These are phyloP conservation scores for Acanthochlamys bracteata DNA, from an alignment of 106 monocot genomes.

Conservation along the genomic window DNA sequence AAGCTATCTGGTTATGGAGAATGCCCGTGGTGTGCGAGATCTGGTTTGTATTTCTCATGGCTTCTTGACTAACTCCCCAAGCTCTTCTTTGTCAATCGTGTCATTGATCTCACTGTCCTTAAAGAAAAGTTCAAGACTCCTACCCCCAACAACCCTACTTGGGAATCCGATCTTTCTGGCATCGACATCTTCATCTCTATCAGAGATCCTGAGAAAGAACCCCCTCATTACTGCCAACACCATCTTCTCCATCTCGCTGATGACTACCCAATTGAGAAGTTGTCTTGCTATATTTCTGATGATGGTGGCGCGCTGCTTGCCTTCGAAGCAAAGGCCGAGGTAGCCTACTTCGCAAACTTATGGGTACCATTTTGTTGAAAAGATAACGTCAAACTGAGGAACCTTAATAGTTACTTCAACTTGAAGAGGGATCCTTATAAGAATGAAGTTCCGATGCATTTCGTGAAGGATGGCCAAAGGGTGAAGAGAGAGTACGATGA, in stretches of 20 bases:
- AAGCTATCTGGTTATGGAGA: too few relatives aligned
- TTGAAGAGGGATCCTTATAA: background rate
- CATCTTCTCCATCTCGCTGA: conserved; percentile 50
- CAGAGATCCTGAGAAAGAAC: too few relatives aligned
- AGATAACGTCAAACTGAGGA: conserved; percentile 44
- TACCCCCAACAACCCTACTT: conserved; percentile 22
- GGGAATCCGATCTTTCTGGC: conserved; percentile 54
- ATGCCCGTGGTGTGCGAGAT: too few relatives aligned
- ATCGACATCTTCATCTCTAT: conserved; percentile 24
- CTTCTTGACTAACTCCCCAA: too few relatives aligned
- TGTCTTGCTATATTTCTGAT: conserved; percentile 53
- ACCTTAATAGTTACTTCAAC: background rate
- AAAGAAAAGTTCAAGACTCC: conserved; percentile 16
- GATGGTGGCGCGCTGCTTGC: conserved; percentile 44
- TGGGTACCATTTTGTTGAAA: conserved; percentile 65
- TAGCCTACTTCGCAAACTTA: conserved; percentile 34
- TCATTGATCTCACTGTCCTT: background rate
- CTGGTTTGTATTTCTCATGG: too few relatives aligned
- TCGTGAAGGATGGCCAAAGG: background rate
- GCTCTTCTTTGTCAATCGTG: too few relatives aligned
- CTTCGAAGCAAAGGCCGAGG: conserved; percentile 6
- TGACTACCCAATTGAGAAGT: conserved; percentile 47
- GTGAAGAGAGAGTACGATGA: background rate
- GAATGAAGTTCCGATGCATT: background rate
- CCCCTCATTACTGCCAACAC: conserved; percentile 58